Percentiles rank a stretch among this genome's conserved stretches.
These are phyloP conservation scores for Croton laevigatus DNA, from an alignment of 441 rosid species.

Conservation along the genomic window DNA sequence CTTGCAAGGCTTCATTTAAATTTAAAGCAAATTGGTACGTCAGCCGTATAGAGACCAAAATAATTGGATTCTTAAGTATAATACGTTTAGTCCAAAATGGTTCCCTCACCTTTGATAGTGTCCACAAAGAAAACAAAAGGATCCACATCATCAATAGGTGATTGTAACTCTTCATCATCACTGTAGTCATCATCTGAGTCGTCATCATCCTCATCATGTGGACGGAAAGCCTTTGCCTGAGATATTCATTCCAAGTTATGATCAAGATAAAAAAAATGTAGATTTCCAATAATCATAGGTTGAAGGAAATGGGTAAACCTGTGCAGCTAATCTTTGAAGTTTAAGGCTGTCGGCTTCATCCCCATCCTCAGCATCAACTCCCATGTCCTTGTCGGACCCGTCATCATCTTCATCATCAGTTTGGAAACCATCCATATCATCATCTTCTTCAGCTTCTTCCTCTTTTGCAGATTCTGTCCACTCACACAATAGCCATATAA, in stretches of 20 bases:
- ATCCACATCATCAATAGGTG: conserved; percentile 95
- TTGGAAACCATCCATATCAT: conserved; percentile 90
- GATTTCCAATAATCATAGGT: not conserved
- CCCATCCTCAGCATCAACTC: conserved; percentile 75
- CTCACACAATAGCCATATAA: not conserved
- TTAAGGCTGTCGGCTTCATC: conserved; percentile 84
- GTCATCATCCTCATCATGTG: conserved; percentile 57
- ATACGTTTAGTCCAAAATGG: not conserved
- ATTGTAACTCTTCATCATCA: conserved; percentile 89
- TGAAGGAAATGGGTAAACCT: conserved; percentile 42
- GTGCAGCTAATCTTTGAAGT: conserved; percentile 79
- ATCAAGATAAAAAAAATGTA: not conserved
- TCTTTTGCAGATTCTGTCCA: conserved; percentile 78
- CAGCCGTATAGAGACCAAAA: not conserved
- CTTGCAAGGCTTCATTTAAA: conserved; percentile 60
- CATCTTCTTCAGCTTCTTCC: conserved; percentile 83
- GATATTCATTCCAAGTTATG: conserved; percentile 7
- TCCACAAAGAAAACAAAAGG: conserved; percentile 93
- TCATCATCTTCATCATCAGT: conserved; percentile 90
- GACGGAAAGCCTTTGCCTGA: conserved; percentile 80
- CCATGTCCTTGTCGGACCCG: conserved; percentile 79
- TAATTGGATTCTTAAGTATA: not conserved
- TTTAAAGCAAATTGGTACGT: not conserved
- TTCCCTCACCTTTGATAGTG: conserved; percentile 62
- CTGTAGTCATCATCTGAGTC: conserved; percentile 81